Evolutionary conservation across 192 early-diverging fungal genomes (phyloP), one percentile per base, ranked within the genome.

Genomic region (Linnemannia exigua): DNA sequence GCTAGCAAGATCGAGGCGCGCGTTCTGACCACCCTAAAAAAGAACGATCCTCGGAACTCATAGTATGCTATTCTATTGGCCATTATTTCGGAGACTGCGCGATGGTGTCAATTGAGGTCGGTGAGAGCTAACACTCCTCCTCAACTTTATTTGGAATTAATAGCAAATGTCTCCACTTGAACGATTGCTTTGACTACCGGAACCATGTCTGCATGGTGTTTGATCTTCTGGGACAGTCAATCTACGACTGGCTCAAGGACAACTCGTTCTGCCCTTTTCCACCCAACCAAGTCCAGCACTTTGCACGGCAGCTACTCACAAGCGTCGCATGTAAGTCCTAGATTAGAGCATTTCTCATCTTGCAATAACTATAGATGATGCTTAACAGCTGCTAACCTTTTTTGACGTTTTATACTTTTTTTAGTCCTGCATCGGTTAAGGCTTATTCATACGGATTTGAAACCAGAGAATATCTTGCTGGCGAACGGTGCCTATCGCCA

Each of bases 141-240:
- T 19, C 37, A 17, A 17, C 14, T 35, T 31, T 38, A 17, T 54
- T 33, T 72, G 35, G 17, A 48, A 63, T 20, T 80, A 63, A 25
- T 70, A 96, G 95, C 83, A 95, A 94, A 87, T 99, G 98, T 89
- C 96, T 99, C 78, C 97, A 97, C 75, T 84, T 99, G 25, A 84
- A 92, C 67, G 92, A 95, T 78, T 92, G 88, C 54, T 99, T 99
- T 89, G 96, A 97, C 80, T 92, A 95, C 87, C 92, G 94, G 78
- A 96, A 96, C 85, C 98, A 99, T 89, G 94, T 96, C 20, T 99
- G 98, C 90, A 99, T 99, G 97, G 97, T 98, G 52, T 99, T 99
- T 92, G 97, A 97, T 67, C 91, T 98, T 54, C 89, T 98, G 16
- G 93, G 93, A 12, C 93, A 94, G 46, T 95, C 94, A 78, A 91